Evolutionary conservation across 176 grass and related monocot species (phyloP).

Genomic region (Calamus simplicifolius): DNA sequence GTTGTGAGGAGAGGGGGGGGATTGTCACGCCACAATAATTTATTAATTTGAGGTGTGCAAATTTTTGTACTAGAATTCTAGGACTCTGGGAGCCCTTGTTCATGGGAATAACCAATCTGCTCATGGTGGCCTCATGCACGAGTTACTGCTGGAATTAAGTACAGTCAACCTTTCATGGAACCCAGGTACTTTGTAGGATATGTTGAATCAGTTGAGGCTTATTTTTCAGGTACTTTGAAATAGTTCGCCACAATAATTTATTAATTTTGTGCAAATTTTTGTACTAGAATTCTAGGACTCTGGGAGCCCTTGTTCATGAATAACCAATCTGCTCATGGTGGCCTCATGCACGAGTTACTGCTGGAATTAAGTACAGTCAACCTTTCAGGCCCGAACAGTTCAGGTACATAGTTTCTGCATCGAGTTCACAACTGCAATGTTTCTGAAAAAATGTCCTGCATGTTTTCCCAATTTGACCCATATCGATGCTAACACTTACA

Average conservation of each 20-base stretch:
- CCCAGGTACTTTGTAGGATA: conserved; percentile 76
- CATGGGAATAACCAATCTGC: conserved; percentile 69
- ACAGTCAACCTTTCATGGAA: conserved; percentile 70
- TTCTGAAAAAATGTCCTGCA: too few species aligned
- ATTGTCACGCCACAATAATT: not conserved
- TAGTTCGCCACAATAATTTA: not conserved
- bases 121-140: conserved; percentile 59
- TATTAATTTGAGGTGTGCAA: conserved; percentile 11
- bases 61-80: conserved; percentile 63
- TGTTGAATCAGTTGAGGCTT: too few species aligned
- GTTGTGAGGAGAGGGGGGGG: too few species aligned
- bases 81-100: conserved; percentile 74
- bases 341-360: conserved; percentile 65
- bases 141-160: conserved; percentile 76
- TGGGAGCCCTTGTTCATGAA: conserved; percentile 83
- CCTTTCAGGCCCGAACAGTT: conserved; percentile 80
- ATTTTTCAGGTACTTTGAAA: not conserved
- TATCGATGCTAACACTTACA: too few species aligned
- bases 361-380: conserved; percentile 76
- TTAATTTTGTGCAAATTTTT: conserved; percentile 19
- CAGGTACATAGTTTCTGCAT: too few species aligned
- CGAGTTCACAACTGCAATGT: too few species aligned
- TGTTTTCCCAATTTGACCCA: too few species aligned
- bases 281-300: conserved; percentile 76
- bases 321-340: conserved; percentile 50